Percentiles rank a stretch among this genome's conserved stretches.
phyloP scores from a whole-genome alignment of 768 basidiomycete genomes.

The Scleroderma bovista region DNA sequence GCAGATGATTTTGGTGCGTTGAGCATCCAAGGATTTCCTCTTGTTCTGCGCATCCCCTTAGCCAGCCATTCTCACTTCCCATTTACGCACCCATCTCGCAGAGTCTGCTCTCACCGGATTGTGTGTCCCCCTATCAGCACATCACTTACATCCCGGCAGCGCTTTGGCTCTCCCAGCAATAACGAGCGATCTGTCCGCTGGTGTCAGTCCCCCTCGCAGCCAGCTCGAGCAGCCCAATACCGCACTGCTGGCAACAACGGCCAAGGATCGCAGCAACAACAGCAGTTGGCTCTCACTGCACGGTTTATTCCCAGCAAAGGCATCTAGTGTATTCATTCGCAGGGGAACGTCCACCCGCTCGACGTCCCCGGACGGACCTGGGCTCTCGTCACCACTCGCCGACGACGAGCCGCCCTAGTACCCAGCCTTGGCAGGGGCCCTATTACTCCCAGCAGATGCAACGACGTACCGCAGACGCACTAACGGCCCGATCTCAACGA shows the following conservation, averaged over 20 bases:
- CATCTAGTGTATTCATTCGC: conserved; percentile 49
- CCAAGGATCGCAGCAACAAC: conserved; percentile 16
- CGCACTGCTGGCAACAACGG: conserved; percentile 15
- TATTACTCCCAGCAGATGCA: too few relatives aligned
- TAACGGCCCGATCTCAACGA: conserved; percentile 37
- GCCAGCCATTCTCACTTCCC: conserved; percentile 71
- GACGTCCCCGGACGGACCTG: conserved; percentile 32
- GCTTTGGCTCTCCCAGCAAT: too few relatives aligned
- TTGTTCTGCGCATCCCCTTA: conserved; percentile 48
- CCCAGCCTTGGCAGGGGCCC: conserved; percentile 24
- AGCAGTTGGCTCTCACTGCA: conserved; percentile 42
- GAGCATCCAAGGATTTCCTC: conserved; percentile 34
- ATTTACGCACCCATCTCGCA: conserved; percentile 68
- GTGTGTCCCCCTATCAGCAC: too few relatives aligned
- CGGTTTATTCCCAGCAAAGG: conserved; percentile 63
- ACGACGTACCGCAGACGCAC: conserved; percentile 38
- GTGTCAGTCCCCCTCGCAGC: conserved; percentile 44
- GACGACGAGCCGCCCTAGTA: conserved; percentile 21
- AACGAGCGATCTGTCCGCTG: conserved; percentile 44
- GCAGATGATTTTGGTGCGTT: conserved; percentile 64
- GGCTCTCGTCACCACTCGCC: conserved; percentile 52
- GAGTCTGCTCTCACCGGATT: too few relatives aligned
- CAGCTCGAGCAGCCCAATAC: conserved; percentile 44
- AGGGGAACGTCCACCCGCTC: conserved; percentile 34
- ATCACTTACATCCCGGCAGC: too few relatives aligned